Evolutionary conservation across 108 stramenopile species (phyloP), one percentile per base, ranked within the genome.

Genomic region (Epithemia pelagica): DNA sequence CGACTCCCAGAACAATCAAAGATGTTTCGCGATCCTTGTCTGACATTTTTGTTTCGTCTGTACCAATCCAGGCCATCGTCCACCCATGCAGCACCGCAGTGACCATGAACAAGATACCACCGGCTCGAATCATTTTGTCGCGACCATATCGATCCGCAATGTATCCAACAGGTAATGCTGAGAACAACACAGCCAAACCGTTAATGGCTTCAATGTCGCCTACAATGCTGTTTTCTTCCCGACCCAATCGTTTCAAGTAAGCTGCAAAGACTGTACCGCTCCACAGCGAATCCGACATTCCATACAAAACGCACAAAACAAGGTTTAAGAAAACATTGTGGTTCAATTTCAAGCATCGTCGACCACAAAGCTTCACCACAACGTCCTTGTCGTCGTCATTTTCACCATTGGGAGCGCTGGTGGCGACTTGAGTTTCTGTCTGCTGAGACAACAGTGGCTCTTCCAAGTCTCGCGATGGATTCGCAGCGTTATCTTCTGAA

Each of bases 131-230:
- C 1, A 85, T 72, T 31, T 65, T 66, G 55, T 68, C 62, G 1
- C 70, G 64, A 26, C 81, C 82, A 52, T 64, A 68, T 30, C 57
- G 69, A 56, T 88, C 87, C 0, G 87, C 87, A 8, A 84, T 51
- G 28, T 80, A 80, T 15, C 87, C 87, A 32, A 88, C 72, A 3
- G 88, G 88, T 64, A 89, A 51, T 0, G 88, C 84, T 21, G 78
- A 68, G 5, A 84, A 2, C 15, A 89, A 53, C 22, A 65, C 59
- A 2, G 84, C 70, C 30, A 89, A 28, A 0, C 88, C 88, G 33
- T 71, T 65, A 30, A 79, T 78, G 0, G 81, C 83, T 71, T 85
- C 84, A 53, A 79, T 79, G 64, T 78, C 37, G 25, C 88, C 88
- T 2, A 89, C 75, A 3, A 73, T 73, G 1, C 68, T 62, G 65